These are phyloP conservation scores for Erysimum cheiranthoides DNA, from an alignment of 345 rosid genomes.

Conservation along the genomic window DNA sequence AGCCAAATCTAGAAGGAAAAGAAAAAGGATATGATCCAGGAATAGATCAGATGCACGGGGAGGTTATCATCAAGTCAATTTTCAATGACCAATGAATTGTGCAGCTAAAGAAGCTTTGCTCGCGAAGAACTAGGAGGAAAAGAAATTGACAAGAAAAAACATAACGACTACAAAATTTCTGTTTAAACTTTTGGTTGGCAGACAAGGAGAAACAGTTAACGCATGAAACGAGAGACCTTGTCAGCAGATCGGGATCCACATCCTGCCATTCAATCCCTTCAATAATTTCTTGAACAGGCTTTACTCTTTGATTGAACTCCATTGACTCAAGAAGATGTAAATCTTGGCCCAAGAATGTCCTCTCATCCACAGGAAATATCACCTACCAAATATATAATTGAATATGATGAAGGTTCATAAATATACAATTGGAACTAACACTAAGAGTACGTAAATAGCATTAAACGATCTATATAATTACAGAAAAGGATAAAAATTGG, in stretches of 20 bases:
- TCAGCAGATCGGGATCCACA: constrained; percentile 81
- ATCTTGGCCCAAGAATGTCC: constrained; percentile 81
- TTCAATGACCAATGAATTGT: constrained; percentile 9
- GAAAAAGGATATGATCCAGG: constrained; percentile 10
- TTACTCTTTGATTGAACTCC: constrained; percentile 82
- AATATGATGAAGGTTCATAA: constrained; percentile 17
- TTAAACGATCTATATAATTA: not conserved
- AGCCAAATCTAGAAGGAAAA: constrained; percentile 24
- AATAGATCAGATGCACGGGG: constrained; percentile 19
- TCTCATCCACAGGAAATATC: constrained; percentile 61
- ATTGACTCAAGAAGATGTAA: constrained; percentile 82
- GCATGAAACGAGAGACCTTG: constrained; percentile 66
- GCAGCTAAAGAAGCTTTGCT: constrained; percentile 35
- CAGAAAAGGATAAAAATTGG: constrained; percentile 16
- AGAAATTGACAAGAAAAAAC: constrained; percentile 1
- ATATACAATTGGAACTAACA: constrained; percentile 3
- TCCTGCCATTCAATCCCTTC: constrained; percentile 85
- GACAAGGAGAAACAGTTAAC: constrained; percentile 21
- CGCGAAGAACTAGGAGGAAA: constrained; percentile 24
- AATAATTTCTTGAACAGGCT: constrained; percentile 76
- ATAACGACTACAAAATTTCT: not conserved
- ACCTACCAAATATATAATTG: constrained; percentile 53
- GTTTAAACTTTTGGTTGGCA: not conserved
- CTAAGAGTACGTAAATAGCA: not conserved
- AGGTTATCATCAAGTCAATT: not conserved